Conservation (phyloP, 140 eudicot genomes). For the Senecio squalidus region DNA sequence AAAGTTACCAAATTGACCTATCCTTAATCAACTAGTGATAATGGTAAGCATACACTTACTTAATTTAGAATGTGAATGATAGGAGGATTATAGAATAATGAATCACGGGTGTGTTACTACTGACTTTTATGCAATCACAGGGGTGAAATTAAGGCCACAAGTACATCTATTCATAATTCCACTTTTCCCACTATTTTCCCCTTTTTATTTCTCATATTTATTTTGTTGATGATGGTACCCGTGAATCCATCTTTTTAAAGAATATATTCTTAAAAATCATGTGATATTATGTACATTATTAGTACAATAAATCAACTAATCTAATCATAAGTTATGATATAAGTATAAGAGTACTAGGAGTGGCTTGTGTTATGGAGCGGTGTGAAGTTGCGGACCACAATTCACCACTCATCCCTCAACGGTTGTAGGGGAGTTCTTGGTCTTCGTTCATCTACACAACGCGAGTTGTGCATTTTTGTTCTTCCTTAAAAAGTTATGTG, state of each 20-base stretch:
- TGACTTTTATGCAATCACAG: conserved; percentile 49
- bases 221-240: conserved; percentile 22
- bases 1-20: too few species aligned
- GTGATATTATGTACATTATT: neutral
- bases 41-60: neutral
- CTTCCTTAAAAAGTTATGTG: too few species aligned
- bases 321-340: neutral
- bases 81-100: conserved; percentile 24
- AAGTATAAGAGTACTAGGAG: too few species aligned
- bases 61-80: conserved; percentile 20
- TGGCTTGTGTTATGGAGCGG: too few species aligned
- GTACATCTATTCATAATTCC: conserved; percentile 18
- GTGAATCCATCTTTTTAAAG: conserved; percentile 20
- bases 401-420: too few species aligned
- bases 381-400: too few species aligned
- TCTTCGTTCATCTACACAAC: too few species aligned
- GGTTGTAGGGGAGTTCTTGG: too few species aligned
- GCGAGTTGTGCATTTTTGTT: too few species aligned
- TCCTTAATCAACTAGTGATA: neutral
- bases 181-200: conserved; percentile 4
- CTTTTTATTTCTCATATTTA: conserved; percentile 6
- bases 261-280: conserved; percentile 11
- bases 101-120: conserved; percentile 46
- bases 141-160: conserved; percentile 35
- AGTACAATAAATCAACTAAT: neutral